Conservation (phyloP, 441 rosid species). For the Macaranga tanarius region DNA sequence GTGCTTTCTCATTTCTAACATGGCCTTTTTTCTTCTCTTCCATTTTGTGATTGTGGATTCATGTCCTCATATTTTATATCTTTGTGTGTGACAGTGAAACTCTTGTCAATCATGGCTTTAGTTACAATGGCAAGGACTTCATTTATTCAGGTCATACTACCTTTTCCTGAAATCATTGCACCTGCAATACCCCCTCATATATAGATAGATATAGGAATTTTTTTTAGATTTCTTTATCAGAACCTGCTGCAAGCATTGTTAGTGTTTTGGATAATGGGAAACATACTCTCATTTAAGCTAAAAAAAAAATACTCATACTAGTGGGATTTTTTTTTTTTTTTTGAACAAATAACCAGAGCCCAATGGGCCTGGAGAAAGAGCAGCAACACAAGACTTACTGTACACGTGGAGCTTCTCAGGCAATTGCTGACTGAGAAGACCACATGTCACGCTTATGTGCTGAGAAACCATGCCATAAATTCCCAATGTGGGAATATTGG, state of each 20-base stretch:
- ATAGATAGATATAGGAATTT: no score
- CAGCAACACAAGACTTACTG: no score
- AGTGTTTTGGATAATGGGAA: not conserved
- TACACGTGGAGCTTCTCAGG: no score
- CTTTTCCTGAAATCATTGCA: not conserved
- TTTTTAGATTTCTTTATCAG: not conserved
- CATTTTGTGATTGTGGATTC: not conserved
- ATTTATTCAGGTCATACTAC: slow-evolving; percentile 74
- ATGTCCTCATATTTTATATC: slow-evolving; percentile 7
- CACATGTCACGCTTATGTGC: no score
- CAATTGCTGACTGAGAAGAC: no score
- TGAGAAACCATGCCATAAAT: no score
- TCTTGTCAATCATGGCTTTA: slow-evolving; percentile 72
- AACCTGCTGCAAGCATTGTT: not conserved
- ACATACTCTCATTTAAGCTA: not conserved
- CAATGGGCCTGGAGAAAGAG: no score
- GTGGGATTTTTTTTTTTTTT: not conserved
- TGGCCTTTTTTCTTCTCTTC: not conserved
- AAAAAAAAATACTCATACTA: not conserved
- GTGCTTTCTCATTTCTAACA: slow-evolving; percentile 28
- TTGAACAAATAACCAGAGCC: no score
- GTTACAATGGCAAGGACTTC: slow-evolving; percentile 93
- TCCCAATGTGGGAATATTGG: no score
- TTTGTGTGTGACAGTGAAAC: slow-evolving; percentile 55
- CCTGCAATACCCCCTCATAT: not conserved